Evolutionary conservation across 2,329 filamentous ascomycete species (phyloP).

Genomic region (Esteya vermicola): DNA sequence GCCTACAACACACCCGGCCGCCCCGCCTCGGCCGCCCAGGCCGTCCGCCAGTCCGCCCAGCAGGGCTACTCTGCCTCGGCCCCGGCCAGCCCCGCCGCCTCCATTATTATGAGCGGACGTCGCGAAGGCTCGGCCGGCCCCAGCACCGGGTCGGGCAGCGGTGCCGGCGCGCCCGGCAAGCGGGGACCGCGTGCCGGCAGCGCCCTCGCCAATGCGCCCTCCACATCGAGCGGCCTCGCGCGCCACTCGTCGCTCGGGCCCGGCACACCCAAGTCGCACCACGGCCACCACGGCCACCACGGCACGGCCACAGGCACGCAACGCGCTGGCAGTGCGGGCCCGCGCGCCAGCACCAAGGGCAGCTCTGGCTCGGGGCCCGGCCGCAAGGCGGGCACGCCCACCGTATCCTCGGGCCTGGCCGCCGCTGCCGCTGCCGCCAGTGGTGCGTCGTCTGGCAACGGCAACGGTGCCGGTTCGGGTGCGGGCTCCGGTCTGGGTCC

Average conservation of each 20-base stretch:
- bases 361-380: conserved; percentile 21
- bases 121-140: conserved; percentile 46
- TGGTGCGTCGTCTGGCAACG: too few relatives aligned
- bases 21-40: too few relatives aligned
- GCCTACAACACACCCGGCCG: background rate
- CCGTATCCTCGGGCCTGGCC: conserved; percentile 2
- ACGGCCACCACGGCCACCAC: too few relatives aligned
- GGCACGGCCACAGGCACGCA: conserved; percentile 15
- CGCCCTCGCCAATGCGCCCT: conserved; percentile 30
- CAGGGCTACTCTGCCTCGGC: conserved; percentile 38
- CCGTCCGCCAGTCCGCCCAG: conserved; percentile 33
- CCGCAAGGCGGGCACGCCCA: conserved; percentile 33
- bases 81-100: conserved; percentile 45
- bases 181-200: conserved; percentile 34
- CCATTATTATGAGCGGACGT: conserved; percentile 43
- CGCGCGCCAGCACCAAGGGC: conserved; percentile 36
- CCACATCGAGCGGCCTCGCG: conserved; percentile 42
- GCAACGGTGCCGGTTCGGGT: too few relatives aligned
- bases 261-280: conserved; percentile 40
- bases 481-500: too few relatives aligned
- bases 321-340: conserved; percentile 43
- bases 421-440: background rate
- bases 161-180: conserved; percentile 33
- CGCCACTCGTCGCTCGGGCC: conserved; percentile 50
- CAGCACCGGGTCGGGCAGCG: too few relatives aligned